phyloP scores from a whole-genome alignment of 352 stramenopile species.

The Phytophthora agathidicida region DNA sequence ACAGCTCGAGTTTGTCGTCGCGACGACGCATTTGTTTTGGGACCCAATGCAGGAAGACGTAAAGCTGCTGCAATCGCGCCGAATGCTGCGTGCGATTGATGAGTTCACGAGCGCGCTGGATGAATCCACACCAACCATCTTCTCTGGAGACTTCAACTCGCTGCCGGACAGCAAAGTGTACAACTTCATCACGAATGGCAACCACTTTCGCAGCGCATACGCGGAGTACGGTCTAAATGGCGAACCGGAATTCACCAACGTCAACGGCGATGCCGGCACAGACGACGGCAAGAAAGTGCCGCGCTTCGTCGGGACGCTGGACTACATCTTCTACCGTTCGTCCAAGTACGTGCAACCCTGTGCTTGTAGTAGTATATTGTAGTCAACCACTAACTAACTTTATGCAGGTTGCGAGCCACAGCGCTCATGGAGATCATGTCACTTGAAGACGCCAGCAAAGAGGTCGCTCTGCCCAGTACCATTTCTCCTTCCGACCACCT shows the following conservation, averaged over 20 bases:
- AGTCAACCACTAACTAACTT: conserved; percentile 7
- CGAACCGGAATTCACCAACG: conserved; percentile 80
- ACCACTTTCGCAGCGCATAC: conserved; percentile 67
- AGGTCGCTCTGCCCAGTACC: conserved; percentile 66
- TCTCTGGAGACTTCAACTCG: conserved; percentile 87
- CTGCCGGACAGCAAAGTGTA: conserved; percentile 80
- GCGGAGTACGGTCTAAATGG: conserved; percentile 40
- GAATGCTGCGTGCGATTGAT: conserved; percentile 54
- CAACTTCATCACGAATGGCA: conserved; percentile 47
- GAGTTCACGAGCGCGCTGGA: conserved; percentile 35
- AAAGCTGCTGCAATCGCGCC: conserved; percentile 75
- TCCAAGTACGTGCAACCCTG: conserved; percentile 37
- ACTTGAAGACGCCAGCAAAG: conserved; percentile 56
- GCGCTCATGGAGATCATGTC: conserved; percentile 81
- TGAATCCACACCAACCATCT: conserved; percentile 41
- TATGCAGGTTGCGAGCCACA: conserved; percentile 40
- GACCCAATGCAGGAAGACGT: conserved; percentile 84
- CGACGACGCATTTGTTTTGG: conserved; percentile 90
- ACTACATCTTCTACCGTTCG: conserved; percentile 85
- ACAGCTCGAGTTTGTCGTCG: conserved; percentile 57
- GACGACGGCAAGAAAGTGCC: conserved; percentile 43
- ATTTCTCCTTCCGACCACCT: conserved; percentile 82
- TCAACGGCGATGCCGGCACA: conserved; percentile 58
- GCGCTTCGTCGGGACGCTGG: conserved; percentile 76
- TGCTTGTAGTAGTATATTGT: not conserved